Percentiles rank a stretch among this genome's conserved stretches.
These are phyloP conservation scores for Talaromyces marneffei DNA, from an alignment of 2,329 filamentous ascomycete genomes.

Conservation along the genomic window DNA sequence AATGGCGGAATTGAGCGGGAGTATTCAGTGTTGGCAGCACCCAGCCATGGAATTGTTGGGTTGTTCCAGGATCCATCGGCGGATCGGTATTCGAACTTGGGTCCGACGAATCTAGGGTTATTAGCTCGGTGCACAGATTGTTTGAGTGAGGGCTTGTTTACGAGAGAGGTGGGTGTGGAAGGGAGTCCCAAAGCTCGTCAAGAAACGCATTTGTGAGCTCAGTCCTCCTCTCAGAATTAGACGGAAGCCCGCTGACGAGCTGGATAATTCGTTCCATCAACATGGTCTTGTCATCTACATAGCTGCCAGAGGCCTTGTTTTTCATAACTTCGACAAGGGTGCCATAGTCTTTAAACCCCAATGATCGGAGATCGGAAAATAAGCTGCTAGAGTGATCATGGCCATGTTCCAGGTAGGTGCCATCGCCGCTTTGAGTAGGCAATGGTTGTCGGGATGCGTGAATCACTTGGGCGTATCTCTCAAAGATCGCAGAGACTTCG, in stretches of 20 bases:
- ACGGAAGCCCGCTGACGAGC: conserved; percentile 60
- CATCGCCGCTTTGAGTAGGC: conserved; percentile 58
- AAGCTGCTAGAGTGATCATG: conserved; percentile 47
- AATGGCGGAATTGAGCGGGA: conserved; percentile 58
- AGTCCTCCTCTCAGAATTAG: conserved; percentile 55
- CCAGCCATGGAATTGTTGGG: conserved; percentile 58
- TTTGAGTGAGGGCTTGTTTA: conserved; percentile 33
- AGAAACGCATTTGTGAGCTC: conserved; percentile 64
- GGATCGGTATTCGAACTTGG: conserved; percentile 59
- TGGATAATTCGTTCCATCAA: conserved; percentile 68
- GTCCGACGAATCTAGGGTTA: conserved; percentile 35
- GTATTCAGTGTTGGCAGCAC: conserved; percentile 62
- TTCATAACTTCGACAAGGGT: conserved; percentile 58
- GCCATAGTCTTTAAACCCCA: conserved; percentile 55
- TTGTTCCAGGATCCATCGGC: conserved; percentile 71
- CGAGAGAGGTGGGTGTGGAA: conserved; percentile 66
- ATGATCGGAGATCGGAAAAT: conserved; percentile 52
- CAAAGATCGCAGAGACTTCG: conserved; percentile 38
- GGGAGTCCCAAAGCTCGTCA: conserved; percentile 61
- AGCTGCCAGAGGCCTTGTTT: conserved; percentile 57
- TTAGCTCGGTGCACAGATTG: neutral
- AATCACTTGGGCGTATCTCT: conserved; percentile 43
- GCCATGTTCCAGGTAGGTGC: conserved; percentile 49
- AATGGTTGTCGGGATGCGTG: conserved; percentile 56
- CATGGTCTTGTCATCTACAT: conserved; percentile 70